phyloP scores from a whole-genome alignment of 768 basidiomycete species.

The Russula sp. region DNA sequence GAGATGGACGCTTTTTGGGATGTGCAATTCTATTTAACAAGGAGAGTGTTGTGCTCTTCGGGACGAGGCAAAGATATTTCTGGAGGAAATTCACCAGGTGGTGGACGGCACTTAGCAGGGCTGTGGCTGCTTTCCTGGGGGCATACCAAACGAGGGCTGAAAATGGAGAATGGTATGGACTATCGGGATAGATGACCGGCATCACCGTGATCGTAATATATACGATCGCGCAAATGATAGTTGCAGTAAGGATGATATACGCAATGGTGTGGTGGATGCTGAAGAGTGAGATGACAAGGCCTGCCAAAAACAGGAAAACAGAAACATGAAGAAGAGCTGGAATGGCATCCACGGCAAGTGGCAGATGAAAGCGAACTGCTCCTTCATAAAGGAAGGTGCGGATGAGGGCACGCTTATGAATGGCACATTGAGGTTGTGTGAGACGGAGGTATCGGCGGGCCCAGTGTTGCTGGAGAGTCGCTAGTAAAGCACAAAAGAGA shows the following conservation, averaged over 20 bases:
- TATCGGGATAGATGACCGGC: neutral
- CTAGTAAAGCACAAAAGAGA: conserved; percentile 15
- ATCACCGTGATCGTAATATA: conserved; percentile 12
- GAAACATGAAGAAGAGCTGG: conserved; percentile 11
- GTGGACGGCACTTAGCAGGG: neutral
- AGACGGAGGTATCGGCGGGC: conserved; percentile 10
- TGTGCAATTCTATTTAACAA: neutral
- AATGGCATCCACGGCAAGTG: conserved; percentile 4
- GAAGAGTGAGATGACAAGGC: conserved; percentile 17
- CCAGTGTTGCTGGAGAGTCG: conserved; percentile 14
- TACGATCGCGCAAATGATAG: neutral
- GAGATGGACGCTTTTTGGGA: neutral
- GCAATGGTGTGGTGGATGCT: conserved; percentile 12
- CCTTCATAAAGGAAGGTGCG: conserved; percentile 12
- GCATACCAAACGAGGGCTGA: neutral
- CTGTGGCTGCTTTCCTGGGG: neutral
- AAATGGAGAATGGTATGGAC: conserved; percentile 12
- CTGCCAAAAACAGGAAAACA: conserved; percentile 14
- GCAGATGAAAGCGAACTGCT: neutral
- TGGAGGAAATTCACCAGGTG: neutral
- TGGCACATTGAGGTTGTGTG: neutral
- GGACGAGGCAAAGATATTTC: neutral
- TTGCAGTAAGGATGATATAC: neutral
- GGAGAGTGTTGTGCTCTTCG: no score
- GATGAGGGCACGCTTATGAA: conserved; percentile 12